Base-by-base conservation (phyloP, 768 basidiomycete genomes). In the Podaxis mareebaensis region DNA sequence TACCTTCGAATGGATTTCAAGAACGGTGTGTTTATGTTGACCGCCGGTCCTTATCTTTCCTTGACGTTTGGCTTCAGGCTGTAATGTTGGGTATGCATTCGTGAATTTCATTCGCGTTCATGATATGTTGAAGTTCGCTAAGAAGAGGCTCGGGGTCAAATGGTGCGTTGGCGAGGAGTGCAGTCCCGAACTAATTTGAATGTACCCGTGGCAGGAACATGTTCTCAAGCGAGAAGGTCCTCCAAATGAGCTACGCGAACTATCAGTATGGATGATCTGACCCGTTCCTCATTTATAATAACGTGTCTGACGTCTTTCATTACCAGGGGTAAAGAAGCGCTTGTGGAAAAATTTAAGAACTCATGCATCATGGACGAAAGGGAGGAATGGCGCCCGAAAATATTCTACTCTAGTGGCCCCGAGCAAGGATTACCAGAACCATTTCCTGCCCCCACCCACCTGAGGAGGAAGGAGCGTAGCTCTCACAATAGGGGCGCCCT, bases 271-370 rank as follows among this genome's bases (percentile, higher is more conserved):
- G n/a, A n/a, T 46, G 3, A 46, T 33, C 4, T 33, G 12, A 20
- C 17, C 53, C 28, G 17, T 60, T 17, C 20, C 40, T 46, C n/a
- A 10, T 30, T 13, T 26, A 30, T 54, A 36, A 46, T 20, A 3
- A 15, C 22, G 8, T 33, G 15, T 1, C 39, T 59, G 51, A 53
- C 55, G 10, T 38, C 36, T 28, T 13, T 20, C 17, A n/a, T 26
- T 53, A 39, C 26, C 68, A 91, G 91, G 78, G 94, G 94, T 53
- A 96, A 96, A 72, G 92, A 93, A 74, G 90, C 93, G 0, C 84
- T 94, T 42, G 87, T 96, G 54, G 92, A 93, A 72, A 94, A 95
- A 75, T 96, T 96, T 82, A 91, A 92, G 72, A 95, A 95, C 69
- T 94, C 92, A 0, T 77, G 87, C 59, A 92, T 95, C 63, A 94